phyloP scores from a whole-genome alignment of 208 protist genomes.

The Vickermania spadyakhi region DNA sequence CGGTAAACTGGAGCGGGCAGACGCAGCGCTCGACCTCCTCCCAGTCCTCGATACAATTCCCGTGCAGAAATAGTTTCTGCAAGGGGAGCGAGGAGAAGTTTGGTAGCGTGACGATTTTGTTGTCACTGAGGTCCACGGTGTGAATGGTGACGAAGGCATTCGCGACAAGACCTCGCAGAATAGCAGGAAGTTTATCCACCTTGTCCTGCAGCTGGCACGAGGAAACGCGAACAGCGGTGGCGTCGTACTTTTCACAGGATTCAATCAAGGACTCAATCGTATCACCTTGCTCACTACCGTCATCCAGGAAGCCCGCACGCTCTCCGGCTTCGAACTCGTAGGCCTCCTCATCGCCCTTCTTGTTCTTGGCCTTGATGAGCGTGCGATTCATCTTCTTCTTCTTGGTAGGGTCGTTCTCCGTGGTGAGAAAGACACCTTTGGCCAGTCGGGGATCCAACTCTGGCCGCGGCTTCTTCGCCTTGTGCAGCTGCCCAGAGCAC shows the following conservation, averaged over 20 bases:
- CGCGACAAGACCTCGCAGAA: conserved; percentile 56
- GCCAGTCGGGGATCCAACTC: conserved; percentile 34
- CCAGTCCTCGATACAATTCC: conserved; percentile 70
- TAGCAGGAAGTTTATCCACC: conserved; percentile 46
- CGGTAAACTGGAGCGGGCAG: conserved; percentile 48
- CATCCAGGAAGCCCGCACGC: conserved; percentile 29
- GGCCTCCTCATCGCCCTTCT: conserved; percentile 79
- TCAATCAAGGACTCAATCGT: not conserved
- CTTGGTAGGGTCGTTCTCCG: conserved; percentile 50
- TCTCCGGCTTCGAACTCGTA: conserved; percentile 68
- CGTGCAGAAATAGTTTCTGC: conserved; percentile 60
- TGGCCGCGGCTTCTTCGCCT: conserved; percentile 14
- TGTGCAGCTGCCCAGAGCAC: conserved; percentile 34
- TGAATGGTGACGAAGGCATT: conserved; percentile 65
- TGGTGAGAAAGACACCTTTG: conserved; percentile 64
- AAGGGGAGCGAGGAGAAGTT: conserved; percentile 56
- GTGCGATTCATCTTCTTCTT: conserved; percentile 18
- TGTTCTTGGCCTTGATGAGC: conserved; percentile 82
- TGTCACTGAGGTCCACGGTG: conserved; percentile 75
- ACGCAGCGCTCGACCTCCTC: conserved; percentile 47
- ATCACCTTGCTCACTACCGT: not conserved
- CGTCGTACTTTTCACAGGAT: conserved; percentile 28
- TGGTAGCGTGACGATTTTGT: conserved; percentile 40
- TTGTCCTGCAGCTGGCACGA: conserved; percentile 39
- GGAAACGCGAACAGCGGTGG: conserved; percentile 54